Base-by-base conservation (phyloP, 148 eudicot species). In the Chenopodium formosanum region DNA sequence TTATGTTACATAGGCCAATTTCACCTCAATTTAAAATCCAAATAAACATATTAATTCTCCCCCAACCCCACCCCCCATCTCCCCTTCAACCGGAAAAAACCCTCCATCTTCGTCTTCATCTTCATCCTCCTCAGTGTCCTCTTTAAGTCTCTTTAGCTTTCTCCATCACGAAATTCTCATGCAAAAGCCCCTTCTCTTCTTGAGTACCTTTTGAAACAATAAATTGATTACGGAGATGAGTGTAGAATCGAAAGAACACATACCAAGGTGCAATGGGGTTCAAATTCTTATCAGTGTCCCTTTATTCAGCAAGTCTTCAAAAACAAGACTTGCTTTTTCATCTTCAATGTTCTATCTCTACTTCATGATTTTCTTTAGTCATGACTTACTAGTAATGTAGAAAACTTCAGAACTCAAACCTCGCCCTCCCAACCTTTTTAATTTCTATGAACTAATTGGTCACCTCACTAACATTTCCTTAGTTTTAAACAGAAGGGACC, bases 61-160 rank as follows among this genome's bases (percentile, higher is more conserved):
- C 56, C 50, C 20, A 48, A 48, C 4, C 70, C 37, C 32, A 3
- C 14, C 20, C 44, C 46, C 44, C 44, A 0, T 0, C 7, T 1
- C 44, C 44, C 44, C 44, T 1, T 6, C 44, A 40, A 40, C 44
- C 44, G 8, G 14, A 37, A 27, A 68, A 68, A 68, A 70, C 25
- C 50, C 74, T 70, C 50, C 74, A 37, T 70, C 27, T 37, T 70
- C 27, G 19, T 70, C 74, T 9, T 72, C 56, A 22, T 72, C 75
- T 9, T 72, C 73, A 19, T 68, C 74, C 40, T 70, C 74, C 27
- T 70, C 74, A 12, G n/a, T 50, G 40, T 70, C 52, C 74, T 20
- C 74, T 40, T 40, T 70, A 70, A 72, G 75, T n/a, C 75, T 72
- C 75, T 37, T 72, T 72, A 72, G 56, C 56, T 44, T 46, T 72